phyloP scores from a whole-genome alignment of 345 rosid genomes.

The Salix exigua region DNA sequence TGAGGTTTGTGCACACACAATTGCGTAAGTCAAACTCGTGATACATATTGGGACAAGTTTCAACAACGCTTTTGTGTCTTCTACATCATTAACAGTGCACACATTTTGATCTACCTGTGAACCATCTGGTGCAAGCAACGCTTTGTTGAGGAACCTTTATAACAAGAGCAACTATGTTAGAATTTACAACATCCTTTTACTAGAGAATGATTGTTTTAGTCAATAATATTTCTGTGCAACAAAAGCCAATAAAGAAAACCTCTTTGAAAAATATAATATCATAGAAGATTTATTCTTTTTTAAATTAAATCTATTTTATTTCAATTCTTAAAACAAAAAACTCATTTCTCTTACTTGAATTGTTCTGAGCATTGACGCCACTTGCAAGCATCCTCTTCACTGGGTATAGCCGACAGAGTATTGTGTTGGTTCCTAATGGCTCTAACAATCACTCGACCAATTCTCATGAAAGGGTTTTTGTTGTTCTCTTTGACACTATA shows the following conservation, averaged over 20 bases:
- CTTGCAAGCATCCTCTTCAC: constrained; percentile 7
- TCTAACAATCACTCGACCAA: neutral
- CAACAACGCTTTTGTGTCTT: neutral
- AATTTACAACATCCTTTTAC: neutral
- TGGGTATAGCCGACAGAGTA: neutral
- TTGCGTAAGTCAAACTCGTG: constrained; percentile 11
- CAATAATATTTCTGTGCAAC: no score
- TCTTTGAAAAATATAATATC: no score
- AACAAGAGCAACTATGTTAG: neutral
- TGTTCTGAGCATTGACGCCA: constrained; percentile 1
- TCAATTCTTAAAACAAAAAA: no score
- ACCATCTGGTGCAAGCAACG: neutral
- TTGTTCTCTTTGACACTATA: neutral
- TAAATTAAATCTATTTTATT: no score
- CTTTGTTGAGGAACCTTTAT: neutral
- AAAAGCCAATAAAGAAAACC: no score
- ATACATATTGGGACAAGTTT: constrained; percentile 14
- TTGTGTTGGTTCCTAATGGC: constrained; percentile 7
- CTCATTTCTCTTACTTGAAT: constrained; percentile 17
- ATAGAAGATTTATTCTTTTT: no score
- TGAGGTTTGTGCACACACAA: constrained; percentile 8
- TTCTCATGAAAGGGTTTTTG: neutral
- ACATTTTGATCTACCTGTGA: neutral
- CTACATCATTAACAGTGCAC: neutral
- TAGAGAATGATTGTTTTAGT: neutral